phyloP scores from a whole-genome alignment of 73 alveolate species.

The Uronychia setigera region DNA sequence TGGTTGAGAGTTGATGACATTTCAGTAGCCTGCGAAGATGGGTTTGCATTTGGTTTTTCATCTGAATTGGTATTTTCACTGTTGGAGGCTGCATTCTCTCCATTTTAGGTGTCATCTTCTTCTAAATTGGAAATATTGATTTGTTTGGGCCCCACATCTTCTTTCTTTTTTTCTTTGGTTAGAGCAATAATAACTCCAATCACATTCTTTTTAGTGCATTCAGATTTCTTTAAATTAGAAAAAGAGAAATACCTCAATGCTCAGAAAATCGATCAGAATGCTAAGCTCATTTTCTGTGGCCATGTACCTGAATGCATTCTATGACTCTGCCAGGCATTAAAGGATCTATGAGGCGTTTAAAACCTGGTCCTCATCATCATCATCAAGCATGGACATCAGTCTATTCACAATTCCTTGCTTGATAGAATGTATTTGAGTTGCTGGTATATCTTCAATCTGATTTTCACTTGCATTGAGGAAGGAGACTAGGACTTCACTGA shows the following conservation, averaged over 20 bases:
- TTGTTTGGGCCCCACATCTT: background rate
- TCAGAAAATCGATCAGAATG: background rate
- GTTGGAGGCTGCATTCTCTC: too few species aligned
- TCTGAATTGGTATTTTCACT: too few species aligned
- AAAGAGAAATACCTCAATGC: background rate
- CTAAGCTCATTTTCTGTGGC: background rate
- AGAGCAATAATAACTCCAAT: background rate
- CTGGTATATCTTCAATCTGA: background rate
- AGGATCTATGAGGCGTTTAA: background rate
- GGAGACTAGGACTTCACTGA: slow-evolving; percentile 6
- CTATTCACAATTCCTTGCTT: background rate
- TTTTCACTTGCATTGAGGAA: background rate
- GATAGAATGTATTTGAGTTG: background rate
- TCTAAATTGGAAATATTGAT: background rate
- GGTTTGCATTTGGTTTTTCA: too few species aligned
- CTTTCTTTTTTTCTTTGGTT: background rate
- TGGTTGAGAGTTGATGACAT: too few species aligned
- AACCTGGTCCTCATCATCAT: background rate
- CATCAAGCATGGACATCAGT: background rate
- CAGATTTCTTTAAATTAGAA: background rate
- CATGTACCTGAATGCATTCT: background rate
- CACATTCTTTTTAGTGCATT: background rate
- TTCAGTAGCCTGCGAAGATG: too few species aligned
- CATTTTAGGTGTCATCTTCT: background rate
- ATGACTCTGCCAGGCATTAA: background rate